Conservation (phyloP, 805 yeast species). For the Metschnikowia koreensis region DNA sequence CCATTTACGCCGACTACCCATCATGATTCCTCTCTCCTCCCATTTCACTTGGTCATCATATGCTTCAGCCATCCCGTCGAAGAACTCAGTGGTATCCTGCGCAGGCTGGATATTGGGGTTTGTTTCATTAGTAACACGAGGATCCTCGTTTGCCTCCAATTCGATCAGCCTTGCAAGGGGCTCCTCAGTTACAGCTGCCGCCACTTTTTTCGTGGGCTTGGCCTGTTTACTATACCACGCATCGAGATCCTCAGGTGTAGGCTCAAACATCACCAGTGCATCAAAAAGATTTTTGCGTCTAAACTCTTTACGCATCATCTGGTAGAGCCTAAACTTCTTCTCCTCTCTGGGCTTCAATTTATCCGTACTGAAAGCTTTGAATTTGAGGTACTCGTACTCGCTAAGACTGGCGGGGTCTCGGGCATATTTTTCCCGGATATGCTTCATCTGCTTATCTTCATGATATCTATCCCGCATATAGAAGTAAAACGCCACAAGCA, state of each 20-base stretch:
- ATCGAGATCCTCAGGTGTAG: slow-evolving; percentile 41
- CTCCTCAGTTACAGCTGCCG: slow-evolving; percentile 22
- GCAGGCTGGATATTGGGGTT: slow-evolving; percentile 57
- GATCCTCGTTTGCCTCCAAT: slow-evolving; percentile 13
- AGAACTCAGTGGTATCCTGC: slow-evolving; percentile 77
- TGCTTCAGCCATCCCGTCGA: slow-evolving; percentile 71
- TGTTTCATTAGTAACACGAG: slow-evolving; percentile 33
- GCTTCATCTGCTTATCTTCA: slow-evolving; percentile 59
- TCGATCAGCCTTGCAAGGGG: slow-evolving; percentile 6
- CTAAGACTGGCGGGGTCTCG: slow-evolving; percentile 38
- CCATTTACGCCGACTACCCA: slow-evolving; percentile 72
- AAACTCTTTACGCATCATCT: slow-evolving; percentile 48
- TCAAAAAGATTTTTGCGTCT: slow-evolving; percentile 38
- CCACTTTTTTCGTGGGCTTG: slow-evolving; percentile 21
- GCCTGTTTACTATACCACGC: slow-evolving; percentile 41
- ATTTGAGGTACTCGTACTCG: slow-evolving; percentile 63
- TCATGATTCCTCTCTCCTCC: slow-evolving; percentile 62
- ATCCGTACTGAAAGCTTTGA: slow-evolving; percentile 58
- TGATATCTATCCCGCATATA: slow-evolving; percentile 65
- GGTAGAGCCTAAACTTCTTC: slow-evolving; percentile 58
- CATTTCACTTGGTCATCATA: slow-evolving; percentile 79
- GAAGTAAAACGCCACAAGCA: slow-evolving; percentile 57
- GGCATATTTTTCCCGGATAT: slow-evolving; percentile 37
- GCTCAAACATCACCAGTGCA: slow-evolving; percentile 35
- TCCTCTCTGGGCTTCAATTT: slow-evolving; percentile 63